Evolutionary conservation across 345 rosid species (phyloP).

Genomic region (Populus euphratica): DNA sequence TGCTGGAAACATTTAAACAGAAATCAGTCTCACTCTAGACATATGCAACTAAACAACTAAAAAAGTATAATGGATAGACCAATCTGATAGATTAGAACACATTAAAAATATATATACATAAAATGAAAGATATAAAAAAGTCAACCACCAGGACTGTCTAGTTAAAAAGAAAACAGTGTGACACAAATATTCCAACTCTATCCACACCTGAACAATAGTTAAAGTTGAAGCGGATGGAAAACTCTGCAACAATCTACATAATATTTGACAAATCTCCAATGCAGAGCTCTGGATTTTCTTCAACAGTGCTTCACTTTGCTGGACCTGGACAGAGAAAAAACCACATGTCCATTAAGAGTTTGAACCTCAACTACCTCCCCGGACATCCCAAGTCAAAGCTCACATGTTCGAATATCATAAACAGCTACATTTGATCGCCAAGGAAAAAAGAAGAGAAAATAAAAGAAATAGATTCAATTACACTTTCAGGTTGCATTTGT

Average conservation of each 20-base stretch:
- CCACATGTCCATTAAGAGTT: background rate
- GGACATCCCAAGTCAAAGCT: background rate
- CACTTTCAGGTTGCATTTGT: background rate
- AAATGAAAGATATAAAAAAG: constrained; percentile 3
- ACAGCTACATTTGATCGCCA: background rate
- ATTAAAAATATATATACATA: constrained; percentile 1
- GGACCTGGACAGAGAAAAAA: constrained; percentile 46
- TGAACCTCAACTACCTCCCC: background rate
- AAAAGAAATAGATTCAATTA: background rate
- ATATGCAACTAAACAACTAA: constrained; percentile 4
- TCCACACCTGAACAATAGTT: constrained; percentile 56
- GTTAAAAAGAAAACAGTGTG: background rate
- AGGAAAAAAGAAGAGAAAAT: background rate
- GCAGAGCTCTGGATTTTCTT: constrained; percentile 57
- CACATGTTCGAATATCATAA: background rate
- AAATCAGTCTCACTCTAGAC: constrained; percentile 24
- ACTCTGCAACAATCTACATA: constrained; percentile 44
- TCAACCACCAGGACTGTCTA: background rate
- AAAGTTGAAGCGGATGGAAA: constrained; percentile 43
- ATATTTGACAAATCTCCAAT: constrained; percentile 53
- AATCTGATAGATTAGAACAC: constrained; percentile 12
- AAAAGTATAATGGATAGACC: background rate
- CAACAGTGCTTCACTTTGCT: constrained; percentile 48
- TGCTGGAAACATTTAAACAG: constrained; percentile 39
- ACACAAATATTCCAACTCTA: background rate